Base-by-base conservation (phyloP, 1,284 basidiomycete species). In the Pyrrhoderma noxium region DNA sequence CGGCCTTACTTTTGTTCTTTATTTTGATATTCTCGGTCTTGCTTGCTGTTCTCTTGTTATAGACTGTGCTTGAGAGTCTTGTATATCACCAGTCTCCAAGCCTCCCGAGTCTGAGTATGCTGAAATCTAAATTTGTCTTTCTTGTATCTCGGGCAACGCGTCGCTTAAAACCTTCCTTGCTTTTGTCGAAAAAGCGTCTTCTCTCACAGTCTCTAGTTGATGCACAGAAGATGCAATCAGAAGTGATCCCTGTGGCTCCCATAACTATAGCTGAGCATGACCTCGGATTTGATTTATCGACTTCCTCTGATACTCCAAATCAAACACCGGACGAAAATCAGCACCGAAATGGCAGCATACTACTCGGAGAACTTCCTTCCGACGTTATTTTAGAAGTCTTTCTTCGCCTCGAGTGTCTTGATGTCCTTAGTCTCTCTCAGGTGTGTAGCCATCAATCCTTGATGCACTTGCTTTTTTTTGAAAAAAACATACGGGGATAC, bases 351-450 rank as follows among this genome's bases (percentile, higher is more conserved):
- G 7, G 25, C 11, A 31, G 27, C 27, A 49, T 9, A 18, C 35
- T 36, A 8, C 49, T 55, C 23, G 45, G 31, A 13, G 41, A 45
- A 35, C 16, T 55, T 14, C 53, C 53, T 9, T 18, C 31, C 34
- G 53, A 51, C 25, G 37, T 55, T 3, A 19, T 51, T 21, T 37
- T 51, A 21, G 49, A 51, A 27, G 31, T 55, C 16, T 48, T 55
- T 35, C 16, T 51, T 36, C 49, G 43, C 21, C 39, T 55, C 7
- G 53, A 55, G 18, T 45, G 47, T 9, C 27, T 27, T 34, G 53
- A 51, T 43, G 49, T 55, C 9, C 22, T 55, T 19, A 51, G 35
- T 43, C 31, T 55, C 11, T 44, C 53, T 3, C 44, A 39, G 41
- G 53, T 55, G n/a, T n/a, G 49, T 38, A 18, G 3, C 19, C 8